Conservation (phyloP, 2,329 filamentous ascomycete genomes). For the Pochonia chlamydosporia region DNA sequence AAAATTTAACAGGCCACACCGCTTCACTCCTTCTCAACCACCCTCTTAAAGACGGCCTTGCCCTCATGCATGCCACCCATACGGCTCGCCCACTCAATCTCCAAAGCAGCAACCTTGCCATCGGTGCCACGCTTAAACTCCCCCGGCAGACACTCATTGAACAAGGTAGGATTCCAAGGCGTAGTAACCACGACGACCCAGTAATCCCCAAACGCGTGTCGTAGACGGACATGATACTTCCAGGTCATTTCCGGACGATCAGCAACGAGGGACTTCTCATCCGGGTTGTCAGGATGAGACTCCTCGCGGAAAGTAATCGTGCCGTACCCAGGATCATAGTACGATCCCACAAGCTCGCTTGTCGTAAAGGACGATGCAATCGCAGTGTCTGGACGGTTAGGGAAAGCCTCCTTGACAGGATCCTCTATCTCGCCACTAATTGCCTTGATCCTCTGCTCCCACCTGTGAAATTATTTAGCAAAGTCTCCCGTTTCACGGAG, state of each 20-base stretch:
- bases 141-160: neutral
- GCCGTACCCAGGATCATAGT: constrained; percentile 37
- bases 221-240: constrained; percentile 13
- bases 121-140: neutral
- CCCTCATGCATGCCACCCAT: constrained; percentile 10
- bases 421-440: constrained; percentile 18
- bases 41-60: constrained; percentile 9
- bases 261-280: constrained; percentile 16
- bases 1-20: constrained; percentile 7
- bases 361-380: constrained; percentile 28
- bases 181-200: constrained; percentile 13
- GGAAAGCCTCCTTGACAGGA: constrained; percentile 30
- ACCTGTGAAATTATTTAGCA: neutral
- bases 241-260: constrained; percentile 16
- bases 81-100: neutral
- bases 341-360: constrained; percentile 32
- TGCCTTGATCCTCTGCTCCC: neutral
- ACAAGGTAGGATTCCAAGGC: neutral
- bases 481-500: neutral
- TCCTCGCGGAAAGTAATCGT: constrained; percentile 13
- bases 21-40: neutral
- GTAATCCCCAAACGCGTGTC: constrained; percentile 22
- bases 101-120: neutral
- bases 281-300: constrained; percentile 6
- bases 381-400: constrained; percentile 26